A percentile compares a stretch with the other conserved stretches of the same genome.
Evolutionary conservation across 257 asterid genomes (phyloP).

Genomic region (Solanum medicagineum): DNA sequence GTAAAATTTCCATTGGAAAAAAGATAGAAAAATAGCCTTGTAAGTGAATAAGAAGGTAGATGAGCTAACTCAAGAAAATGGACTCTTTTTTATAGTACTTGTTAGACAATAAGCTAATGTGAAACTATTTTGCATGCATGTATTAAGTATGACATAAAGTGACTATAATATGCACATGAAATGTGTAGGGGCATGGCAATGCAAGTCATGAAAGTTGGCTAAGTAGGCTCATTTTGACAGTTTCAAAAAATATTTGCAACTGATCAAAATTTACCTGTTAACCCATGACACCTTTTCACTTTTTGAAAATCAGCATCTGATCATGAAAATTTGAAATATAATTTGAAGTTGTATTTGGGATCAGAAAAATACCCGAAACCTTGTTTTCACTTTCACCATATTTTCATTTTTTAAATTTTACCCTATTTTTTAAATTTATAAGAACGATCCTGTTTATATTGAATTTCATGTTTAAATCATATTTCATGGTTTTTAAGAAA

Average conservation of each 20-base stretch:
- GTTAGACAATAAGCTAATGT: background rate
- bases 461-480: no score
- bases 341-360: background rate
- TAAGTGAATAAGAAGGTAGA: conserved; percentile 11
- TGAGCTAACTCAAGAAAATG: conserved; percentile 27
- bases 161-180: background rate
- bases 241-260: background rate
- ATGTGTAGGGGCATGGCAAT: background rate
- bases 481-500: no score
- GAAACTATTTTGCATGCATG: conserved; percentile 7
- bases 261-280: background rate
- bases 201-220: background rate
- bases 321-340: no score
- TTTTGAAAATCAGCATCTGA: background rate
- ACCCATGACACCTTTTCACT: no score
- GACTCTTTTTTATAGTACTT: conserved; percentile 7
- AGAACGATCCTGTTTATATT: no score
- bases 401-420: background rate
- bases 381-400: background rate
- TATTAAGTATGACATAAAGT: background rate
- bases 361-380: background rate
- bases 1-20: conserved; percentile 34
- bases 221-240: background rate
- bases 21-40: background rate
- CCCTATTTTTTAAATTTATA: no score